Evolutionary conservation across 495 filamentous ascomycete genomes (phyloP).

Genomic region (Alectoria sarmentosa): DNA sequence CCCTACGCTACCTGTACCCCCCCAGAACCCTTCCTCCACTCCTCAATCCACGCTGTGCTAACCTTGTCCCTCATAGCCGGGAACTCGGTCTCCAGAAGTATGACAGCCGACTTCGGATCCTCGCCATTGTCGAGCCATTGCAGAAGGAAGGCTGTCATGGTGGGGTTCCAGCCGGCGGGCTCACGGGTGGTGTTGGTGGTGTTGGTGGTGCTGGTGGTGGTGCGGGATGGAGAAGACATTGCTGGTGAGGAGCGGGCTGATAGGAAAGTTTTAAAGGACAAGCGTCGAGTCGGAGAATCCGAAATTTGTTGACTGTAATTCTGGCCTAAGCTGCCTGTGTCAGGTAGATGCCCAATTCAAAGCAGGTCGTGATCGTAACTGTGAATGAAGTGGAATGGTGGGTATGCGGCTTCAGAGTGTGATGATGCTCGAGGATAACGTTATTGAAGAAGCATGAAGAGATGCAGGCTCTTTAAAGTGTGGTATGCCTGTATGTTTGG

Average conservation of each 20-base stretch:
- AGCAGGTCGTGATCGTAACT: not conserved
- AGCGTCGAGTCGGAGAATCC: not conserved
- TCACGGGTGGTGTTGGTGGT: not conserved
- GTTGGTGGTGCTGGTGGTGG: not conserved
- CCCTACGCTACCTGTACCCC: not conserved
- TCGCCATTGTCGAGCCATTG: slow-evolving; percentile 13
- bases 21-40: slow-evolving; percentile 2
- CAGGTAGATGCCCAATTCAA: not conserved
- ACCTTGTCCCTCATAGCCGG: slow-evolving; percentile 14
- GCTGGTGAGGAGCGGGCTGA: not conserved
- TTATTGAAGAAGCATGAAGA: not conserved
- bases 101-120: not conserved
- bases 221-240: not conserved
- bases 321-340: not conserved
- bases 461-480: no score
- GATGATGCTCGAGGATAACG: not conserved
- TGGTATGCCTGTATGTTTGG: no score
- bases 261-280: not conserved
- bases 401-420: not conserved
- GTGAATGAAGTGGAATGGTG: not conserved
- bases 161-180: slow-evolving; percentile 17
- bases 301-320: not conserved
- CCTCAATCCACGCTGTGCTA: slow-evolving; percentile 6
- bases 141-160: slow-evolving; percentile 17
- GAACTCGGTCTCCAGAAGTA: slow-evolving; percentile 23